Base-by-base conservation (phyloP, 2,329 filamentous ascomycete species). In the Penicillium aurantiogriseum region DNA sequence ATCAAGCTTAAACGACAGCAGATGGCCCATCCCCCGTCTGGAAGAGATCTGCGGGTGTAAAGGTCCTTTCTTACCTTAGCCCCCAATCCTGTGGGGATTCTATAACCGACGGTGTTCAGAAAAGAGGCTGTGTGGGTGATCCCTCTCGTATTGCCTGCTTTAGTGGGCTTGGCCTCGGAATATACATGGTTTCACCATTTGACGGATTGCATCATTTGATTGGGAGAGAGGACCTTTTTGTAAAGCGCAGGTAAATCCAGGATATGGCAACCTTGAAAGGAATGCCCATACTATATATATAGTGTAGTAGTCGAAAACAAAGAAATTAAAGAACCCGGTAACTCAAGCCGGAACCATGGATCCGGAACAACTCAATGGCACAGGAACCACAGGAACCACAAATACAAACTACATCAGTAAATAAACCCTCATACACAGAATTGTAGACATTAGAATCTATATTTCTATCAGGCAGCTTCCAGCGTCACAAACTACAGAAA, bases 361-460 rank as follows among this genome's bases (percentile, higher is more conserved):
- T 21, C 38, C 11, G n/a, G 40, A 40, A 35, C 8, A 44, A 52
- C n/a, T 31, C 11, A 50, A 39, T 50, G 13, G 25, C 23, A 19
- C 33, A 36, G 17, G 25, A 45, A 9, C 13, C 39, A 50, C 31
- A 33, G 5, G 31, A 40, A 40, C 38, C n/a, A n/a, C 23, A 31
- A 31, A 31, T 23, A n/a, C 5, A n/a, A n/a, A 36, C 11, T 21
- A 29, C 17, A 11, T 27, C 6, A n/a, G 29, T 23, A 38, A 21
- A 29, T 15, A 19, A 11, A 15, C 21, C 23, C 15, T 40, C 36
- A 2, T 11, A 17, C 9, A 8, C 35, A 39, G 21, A 50, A 49
- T 52, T 63, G 50, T 58, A 66, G 54, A 63, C 60, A 60, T 64
- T 64, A 60, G 47, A 45, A 56, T 64, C 61, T 65, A 57, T 65